Base-by-base conservation (phyloP, 2,329 filamentous ascomycete genomes). In the Fusarium zealandicum region DNA sequence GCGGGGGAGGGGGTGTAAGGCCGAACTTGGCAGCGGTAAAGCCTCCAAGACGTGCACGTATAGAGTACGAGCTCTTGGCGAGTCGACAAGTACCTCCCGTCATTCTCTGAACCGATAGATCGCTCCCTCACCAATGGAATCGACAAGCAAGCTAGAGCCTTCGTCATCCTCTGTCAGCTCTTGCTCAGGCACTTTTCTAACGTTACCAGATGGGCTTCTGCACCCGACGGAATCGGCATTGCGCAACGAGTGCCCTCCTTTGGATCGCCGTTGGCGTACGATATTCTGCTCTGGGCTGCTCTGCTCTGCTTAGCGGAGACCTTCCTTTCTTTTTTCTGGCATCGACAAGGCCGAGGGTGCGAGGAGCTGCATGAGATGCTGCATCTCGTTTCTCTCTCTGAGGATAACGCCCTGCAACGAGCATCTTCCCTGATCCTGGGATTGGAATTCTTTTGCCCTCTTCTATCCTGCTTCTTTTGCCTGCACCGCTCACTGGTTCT, bases 1-100 rank as follows among this genome's bases (percentile, higher is more conserved):
- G 47, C 6, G 51, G 57, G 58, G 41, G 46, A 52, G 41, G 57
- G 53, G 58, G 58, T 61, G 58, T 61, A 61, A 25, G 58, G 50
- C 37, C 36, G 35, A 8, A 39, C 38, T 38, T 28, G 12, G 2
- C 11, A 47, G 48, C 27, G 16, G 20, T 22, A 22, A 25, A 25
- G 3, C 22, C 28, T 43, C 6, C 13, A 7, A 16, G 27, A 14
- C 50, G 55, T 11, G 55, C 27, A 40, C 16, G 41, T 51, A 32
- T 13, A 28, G 37, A 41, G 17, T 61, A 59, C 58, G 30, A 38
- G 44, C 39, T 46, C 54, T 43, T 48, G 20, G 43, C 44, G 37
- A 42, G 31, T 14, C 39, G 43, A 12, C 52, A 47, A 48, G 57
- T 60, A 57, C 25, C 47, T 38, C 36, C 37, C 31, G 32, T 31